A percentile compares a stretch with the other conserved stretches of the same genome.
phyloP scores from a whole-genome alignment of 805 yeast species.

The Candida nemodendra region DNA sequence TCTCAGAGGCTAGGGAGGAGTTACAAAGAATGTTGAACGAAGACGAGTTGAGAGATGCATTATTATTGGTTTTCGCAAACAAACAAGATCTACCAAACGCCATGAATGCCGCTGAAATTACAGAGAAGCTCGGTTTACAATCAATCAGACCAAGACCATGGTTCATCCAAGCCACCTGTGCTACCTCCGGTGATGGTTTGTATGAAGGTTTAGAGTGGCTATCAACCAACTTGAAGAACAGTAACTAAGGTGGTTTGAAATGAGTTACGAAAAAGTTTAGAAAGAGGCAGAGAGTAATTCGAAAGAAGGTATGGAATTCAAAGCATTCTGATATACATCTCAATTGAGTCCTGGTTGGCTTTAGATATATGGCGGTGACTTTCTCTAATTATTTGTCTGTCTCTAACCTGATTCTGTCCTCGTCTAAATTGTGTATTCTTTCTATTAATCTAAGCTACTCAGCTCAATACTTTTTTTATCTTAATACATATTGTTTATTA shows the following conservation, averaged over 20 bases:
- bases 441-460: conserved; percentile 12
- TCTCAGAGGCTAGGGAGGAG: conserved; percentile 96
- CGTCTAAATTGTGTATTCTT: conserved; percentile 20
- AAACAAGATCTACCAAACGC: conserved; percentile 99
- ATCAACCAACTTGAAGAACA: conserved; percentile 82
- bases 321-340: neutral
- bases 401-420: conserved; percentile 11
- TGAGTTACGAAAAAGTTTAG: conserved; percentile 10
- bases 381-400: neutral
- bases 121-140: conserved; percentile 94
- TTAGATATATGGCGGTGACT: neutral
- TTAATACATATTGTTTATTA: conserved; percentile 9
- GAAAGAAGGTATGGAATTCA: conserved; percentile 4
- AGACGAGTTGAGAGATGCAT: conserved; percentile 96
- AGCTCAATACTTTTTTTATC: conserved; percentile 10
- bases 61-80: conserved; percentile 93
- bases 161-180: conserved; percentile 99
- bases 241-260: conserved; percentile 31
- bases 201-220: conserved; percentile 98
- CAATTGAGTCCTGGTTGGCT: neutral
- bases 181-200: conserved; percentile 98
- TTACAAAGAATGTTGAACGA: conserved; percentile 97
- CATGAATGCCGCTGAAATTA: conserved; percentile 97
- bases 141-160: conserved; percentile 98
- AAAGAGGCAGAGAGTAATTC: conserved; percentile 14